Evolutionary conservation across 306 rosid genomes (phyloP), one percentile per base, ranked within the genome.

Genomic region (Quercus mongolica): DNA sequence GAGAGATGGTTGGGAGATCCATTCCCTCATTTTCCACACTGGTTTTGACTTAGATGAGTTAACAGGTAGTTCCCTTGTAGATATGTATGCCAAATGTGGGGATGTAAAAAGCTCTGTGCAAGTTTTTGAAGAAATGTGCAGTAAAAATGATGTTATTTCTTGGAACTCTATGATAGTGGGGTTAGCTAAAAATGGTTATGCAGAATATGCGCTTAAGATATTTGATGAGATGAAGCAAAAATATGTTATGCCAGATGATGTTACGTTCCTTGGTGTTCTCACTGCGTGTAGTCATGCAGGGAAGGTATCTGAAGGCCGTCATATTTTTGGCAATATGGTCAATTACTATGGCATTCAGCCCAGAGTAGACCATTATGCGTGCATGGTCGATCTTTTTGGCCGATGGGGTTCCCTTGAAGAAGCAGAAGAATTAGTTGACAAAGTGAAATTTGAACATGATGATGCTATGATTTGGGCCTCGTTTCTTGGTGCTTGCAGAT

Each of bases 151-250:
- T 18, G 91, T 87, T 25, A 89, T 93, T 79, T 88, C 94, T 74
- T 93, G 97, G 98, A 93, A 93, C 82, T 90, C 98, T 55, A 90
- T 93, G 92, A 90, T 93, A 23, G 93, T 87, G 80, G 98, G 97
- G 62, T 85, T 88, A 73, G 98, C 98, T 3, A 93, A 91, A 81
- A 91, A 91, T 73, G 98, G 97, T 55, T 87, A 80, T 79, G 94
- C 90, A 21, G 92, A 89, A 77, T 71, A 71, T 18, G 92, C 94
- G 5, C 79, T 90, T 19, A 63, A 86, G 59, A 76, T 86, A 83
- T 93, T 93, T 69, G 78, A 85, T 67, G 86, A 86, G 87, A 88
- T 91, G 97, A 74, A 79, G 80, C 59, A 73, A 58, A 75, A 83
- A 75, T 26, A 38, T 15, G 77, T 93, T 68, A 41, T 49, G 76